Evolutionary conservation across 2,329 filamentous ascomycete genomes (phyloP).

Genomic region (Hypoxylon sp.): DNA sequence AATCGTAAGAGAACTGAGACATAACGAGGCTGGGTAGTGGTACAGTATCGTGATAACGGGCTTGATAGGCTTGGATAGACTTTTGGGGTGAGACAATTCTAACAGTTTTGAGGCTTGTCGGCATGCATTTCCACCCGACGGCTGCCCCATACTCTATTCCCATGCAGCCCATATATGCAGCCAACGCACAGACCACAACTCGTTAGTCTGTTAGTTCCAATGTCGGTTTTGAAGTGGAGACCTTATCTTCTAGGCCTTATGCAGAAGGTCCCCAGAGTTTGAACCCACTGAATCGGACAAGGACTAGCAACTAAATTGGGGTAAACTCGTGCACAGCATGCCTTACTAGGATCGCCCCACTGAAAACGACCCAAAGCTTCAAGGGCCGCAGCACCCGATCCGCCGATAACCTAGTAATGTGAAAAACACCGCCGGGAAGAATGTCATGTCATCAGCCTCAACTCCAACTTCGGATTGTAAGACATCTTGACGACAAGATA

Average conservation of each 20-base stretch:
- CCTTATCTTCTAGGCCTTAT: neutral
- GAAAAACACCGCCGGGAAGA: constrained; percentile 27
- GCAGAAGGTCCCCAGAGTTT: constrained; percentile 10
- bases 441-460: constrained; percentile 46
- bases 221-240: constrained; percentile 21
- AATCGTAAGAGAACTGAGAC: constrained; percentile 42
- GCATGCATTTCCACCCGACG: constrained; percentile 21
- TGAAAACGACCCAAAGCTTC: constrained; percentile 26
- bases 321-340: neutral
- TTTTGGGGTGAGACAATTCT: constrained; percentile 42
- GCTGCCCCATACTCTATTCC: neutral
- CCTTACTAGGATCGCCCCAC: constrained; percentile 16
- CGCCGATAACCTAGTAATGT: neutral
- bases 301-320: constrained; percentile 40
- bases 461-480: constrained; percentile 47
- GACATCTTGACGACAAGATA: constrained; percentile 41
- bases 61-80: constrained; percentile 42
- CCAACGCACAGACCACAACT: constrained; percentile 23
- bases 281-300: constrained; percentile 35
- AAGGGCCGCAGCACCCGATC: constrained; percentile 32
- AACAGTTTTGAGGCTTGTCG: constrained; percentile 36
- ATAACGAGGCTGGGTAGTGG: constrained; percentile 34
- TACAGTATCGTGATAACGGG: constrained; percentile 18
- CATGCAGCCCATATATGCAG: no score
- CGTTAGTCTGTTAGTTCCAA: constrained; percentile 5